phyloP scores from a whole-genome alignment of 2,329 filamentous ascomycete species.

The Ophiostoma ulmi region DNA sequence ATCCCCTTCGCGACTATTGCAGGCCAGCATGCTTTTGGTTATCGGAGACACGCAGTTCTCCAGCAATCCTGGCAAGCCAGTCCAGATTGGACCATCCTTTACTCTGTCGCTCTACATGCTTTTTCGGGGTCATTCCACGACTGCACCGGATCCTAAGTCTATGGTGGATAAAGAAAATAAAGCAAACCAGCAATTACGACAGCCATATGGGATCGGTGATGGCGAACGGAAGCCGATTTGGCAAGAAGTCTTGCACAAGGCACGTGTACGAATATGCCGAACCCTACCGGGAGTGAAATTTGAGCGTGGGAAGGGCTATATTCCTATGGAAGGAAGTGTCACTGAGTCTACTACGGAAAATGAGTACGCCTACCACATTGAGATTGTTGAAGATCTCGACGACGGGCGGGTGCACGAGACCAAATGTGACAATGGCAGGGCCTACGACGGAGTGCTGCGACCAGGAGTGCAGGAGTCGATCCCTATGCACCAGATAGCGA shows the following conservation, averaged over 20 bases:
- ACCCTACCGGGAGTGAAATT: conserved; percentile 55
- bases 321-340: conserved; percentile 18
- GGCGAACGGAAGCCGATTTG: conserved; percentile 67
- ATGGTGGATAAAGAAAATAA: background rate
- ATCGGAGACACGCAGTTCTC: conserved; percentile 81
- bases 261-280: conserved; percentile 71
- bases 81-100: conserved; percentile 84
- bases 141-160: too few species aligned
- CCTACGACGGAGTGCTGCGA: conserved; percentile 40
- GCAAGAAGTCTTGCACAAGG: conserved; percentile 96
- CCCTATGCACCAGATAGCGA: conserved; percentile 62
- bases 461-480: conserved; percentile 51
- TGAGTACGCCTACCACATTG: conserved; percentile 71
- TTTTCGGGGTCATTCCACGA: conserved; percentile 65
- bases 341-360: conserved; percentile 30
- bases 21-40: conserved; percentile 87
- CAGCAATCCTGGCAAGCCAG: conserved; percentile 55
- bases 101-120: conserved; percentile 91
- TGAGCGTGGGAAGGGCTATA: conserved; percentile 36
- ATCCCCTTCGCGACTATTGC: conserved; percentile 82
- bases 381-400: conserved; percentile 74
- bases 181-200: conserved; percentile 12
- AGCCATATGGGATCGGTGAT: conserved; percentile 43
- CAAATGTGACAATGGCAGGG: conserved; percentile 30
- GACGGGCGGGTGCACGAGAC: conserved; percentile 51